These are phyloP conservation scores for Asterochloris sp. DNA, from an alignment of 139 green algal genomes.

Conservation along the genomic window DNA sequence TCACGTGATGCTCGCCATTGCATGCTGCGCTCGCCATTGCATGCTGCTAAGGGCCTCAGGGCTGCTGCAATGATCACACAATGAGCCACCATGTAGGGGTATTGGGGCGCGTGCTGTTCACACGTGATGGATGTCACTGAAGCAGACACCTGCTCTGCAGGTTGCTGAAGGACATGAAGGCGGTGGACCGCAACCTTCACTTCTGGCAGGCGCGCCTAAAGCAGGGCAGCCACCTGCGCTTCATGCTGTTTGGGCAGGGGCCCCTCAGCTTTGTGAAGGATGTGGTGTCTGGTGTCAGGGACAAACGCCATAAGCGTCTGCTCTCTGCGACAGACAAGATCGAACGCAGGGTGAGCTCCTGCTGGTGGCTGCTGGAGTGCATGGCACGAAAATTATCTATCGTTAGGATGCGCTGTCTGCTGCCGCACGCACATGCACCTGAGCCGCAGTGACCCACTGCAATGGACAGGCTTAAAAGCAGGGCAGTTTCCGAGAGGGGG, in stretches of 20 bases:
- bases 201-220: slow-evolving; percentile 40
- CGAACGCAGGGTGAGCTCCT: slow-evolving; percentile 23
- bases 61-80: too few species aligned
- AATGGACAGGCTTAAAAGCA: too few species aligned
- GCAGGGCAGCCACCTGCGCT: slow-evolving; percentile 34
- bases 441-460: too few species aligned
- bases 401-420: too few species aligned
- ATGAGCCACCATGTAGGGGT: too few species aligned
- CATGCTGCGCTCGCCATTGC: too few species aligned
- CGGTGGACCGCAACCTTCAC: slow-evolving; percentile 31
- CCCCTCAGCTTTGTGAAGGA: slow-evolving; percentile 35
- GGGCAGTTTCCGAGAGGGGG: too few species aligned
- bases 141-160: background rate
- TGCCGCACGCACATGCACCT: too few species aligned
- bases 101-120: too few species aligned
- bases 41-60: too few species aligned
- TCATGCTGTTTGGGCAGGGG: slow-evolving; percentile 42
- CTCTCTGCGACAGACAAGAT: slow-evolving; percentile 25
- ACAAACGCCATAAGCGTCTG: slow-evolving; percentile 22
- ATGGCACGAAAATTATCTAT: background rate
- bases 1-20: too few species aligned
- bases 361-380: background rate
- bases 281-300: background rate
- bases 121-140: too few species aligned
- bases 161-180: slow-evolving; percentile 31